Conservation (phyloP, 257 asterid species). For the Solanum ahanhuiri region DNA sequence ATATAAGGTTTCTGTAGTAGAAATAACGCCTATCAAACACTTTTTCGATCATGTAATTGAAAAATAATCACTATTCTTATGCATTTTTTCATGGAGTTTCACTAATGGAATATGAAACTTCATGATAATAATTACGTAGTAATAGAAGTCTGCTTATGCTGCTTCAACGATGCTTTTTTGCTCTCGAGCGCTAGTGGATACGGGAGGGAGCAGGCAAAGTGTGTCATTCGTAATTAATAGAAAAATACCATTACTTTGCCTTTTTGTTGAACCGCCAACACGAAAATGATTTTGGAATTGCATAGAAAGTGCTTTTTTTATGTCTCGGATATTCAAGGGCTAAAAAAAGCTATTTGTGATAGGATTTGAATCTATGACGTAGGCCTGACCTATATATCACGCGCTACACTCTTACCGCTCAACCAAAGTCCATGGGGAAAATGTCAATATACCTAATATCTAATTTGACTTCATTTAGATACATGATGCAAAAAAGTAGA, state of each 20-base stretch:
- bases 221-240: not conserved
- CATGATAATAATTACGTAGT: not conserved
- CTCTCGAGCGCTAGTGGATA: not conserved
- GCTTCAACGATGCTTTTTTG: not conserved
- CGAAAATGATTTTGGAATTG: not conserved
- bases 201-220: not conserved
- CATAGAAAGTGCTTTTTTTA: not conserved
- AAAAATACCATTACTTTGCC: not conserved
- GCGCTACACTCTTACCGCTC: not conserved
- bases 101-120: not conserved
- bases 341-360: not conserved
- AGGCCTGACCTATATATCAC: not conserved
- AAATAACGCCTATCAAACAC: not conserved
- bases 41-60: not conserved
- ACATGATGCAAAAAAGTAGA: not conserved
- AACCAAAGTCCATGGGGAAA: not conserved
- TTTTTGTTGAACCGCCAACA: not conserved
- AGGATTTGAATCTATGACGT: not conserved
- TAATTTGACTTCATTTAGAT: not conserved
- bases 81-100: not conserved
- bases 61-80: not conserved
- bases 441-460: not conserved
- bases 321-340: too few relatives aligned
- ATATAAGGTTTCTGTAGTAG: not conserved
- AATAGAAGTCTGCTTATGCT: not conserved